These are phyloP conservation scores for Linnemannia exigua DNA, from an alignment of 192 early-diverging fungal species.

Conservation along the genomic window DNA sequence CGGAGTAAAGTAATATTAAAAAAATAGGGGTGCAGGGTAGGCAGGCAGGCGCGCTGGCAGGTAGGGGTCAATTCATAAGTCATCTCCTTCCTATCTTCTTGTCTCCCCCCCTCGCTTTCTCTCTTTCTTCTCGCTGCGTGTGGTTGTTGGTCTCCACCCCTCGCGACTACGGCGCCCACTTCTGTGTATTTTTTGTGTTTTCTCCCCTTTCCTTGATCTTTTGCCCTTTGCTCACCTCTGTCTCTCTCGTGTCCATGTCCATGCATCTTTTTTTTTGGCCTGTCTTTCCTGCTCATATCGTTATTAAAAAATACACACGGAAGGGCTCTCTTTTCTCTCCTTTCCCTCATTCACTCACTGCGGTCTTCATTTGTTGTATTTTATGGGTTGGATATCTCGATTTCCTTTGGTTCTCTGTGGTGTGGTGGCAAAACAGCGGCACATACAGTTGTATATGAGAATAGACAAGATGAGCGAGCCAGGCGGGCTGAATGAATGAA, in stretches of 20 bases:
- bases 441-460: background rate
- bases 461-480: too few relatives aligned
- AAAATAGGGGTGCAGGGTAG: too few relatives aligned
- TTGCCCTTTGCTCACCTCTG: background rate
- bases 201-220: background rate
- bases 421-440: background rate
- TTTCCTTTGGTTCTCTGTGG: background rate
- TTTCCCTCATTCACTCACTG: background rate
- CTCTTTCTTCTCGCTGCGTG: background rate
- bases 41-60: too few relatives aligned
- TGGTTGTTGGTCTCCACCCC: background rate
- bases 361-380: background rate
- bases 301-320: background rate
- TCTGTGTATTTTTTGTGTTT: background rate
- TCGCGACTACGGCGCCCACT: background rate
- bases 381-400: background rate
- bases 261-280: background rate
- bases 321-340: background rate
- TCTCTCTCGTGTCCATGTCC: background rate
- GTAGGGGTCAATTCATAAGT: too few relatives aligned
- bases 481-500: too few relatives aligned
- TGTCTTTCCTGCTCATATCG: background rate
- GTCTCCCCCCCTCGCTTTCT: too few relatives aligned
- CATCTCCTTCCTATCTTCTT: too few relatives aligned
- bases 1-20: too few relatives aligned